Evolutionary conservation across 1,139 yeast species (phyloP).

Genomic region (Hyphopichia khmerensis): DNA sequence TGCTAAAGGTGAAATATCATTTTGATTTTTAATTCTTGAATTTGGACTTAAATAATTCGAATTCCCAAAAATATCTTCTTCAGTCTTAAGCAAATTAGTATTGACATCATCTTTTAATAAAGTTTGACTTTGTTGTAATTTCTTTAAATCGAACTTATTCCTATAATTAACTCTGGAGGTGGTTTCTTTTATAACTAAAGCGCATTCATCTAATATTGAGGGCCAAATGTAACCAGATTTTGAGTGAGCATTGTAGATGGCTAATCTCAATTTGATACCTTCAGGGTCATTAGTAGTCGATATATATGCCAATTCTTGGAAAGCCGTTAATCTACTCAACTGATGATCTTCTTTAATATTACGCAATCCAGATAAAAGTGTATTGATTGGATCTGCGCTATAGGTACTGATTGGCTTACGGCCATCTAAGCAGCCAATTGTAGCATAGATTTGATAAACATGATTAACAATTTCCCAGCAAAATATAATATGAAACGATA

Average conservation of each 20-base stretch:
- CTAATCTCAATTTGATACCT: slow-evolving; percentile 44
- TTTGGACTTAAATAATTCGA: slow-evolving; percentile 15
- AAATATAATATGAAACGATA: slow-evolving; percentile 40
- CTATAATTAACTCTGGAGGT: slow-evolving; percentile 42
- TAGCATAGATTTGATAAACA: slow-evolving; percentile 68
- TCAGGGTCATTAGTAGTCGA: slow-evolving; percentile 50
- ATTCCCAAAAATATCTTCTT: slow-evolving; percentile 34
- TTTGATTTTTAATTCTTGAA: background rate
- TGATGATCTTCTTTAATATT: slow-evolving; percentile 45
- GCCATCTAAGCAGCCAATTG: slow-evolving; percentile 80
- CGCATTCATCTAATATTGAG: slow-evolving; percentile 58
- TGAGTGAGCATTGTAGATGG: slow-evolving; percentile 53
- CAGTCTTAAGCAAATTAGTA: slow-evolving; percentile 8
- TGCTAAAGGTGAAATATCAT: background rate
- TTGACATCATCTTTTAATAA: slow-evolving; percentile 11
- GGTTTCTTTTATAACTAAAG: slow-evolving; percentile 49
- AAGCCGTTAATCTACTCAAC: slow-evolving; percentile 65
- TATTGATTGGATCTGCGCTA: slow-evolving; percentile 70
- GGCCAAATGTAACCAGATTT: slow-evolving; percentile 54
- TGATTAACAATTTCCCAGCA: slow-evolving; percentile 66
- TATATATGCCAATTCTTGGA: slow-evolving; percentile 68
- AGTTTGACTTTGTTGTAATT: slow-evolving; percentile 20
- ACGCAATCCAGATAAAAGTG: slow-evolving; percentile 71
- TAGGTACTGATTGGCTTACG: slow-evolving; percentile 66
- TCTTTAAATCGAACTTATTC: slow-evolving; percentile 29